A percentile compares a stretch with the other conserved stretches of the same genome.
Conservation (phyloP, 352 stramenopile species). For the Pythium chondricola region DNA sequence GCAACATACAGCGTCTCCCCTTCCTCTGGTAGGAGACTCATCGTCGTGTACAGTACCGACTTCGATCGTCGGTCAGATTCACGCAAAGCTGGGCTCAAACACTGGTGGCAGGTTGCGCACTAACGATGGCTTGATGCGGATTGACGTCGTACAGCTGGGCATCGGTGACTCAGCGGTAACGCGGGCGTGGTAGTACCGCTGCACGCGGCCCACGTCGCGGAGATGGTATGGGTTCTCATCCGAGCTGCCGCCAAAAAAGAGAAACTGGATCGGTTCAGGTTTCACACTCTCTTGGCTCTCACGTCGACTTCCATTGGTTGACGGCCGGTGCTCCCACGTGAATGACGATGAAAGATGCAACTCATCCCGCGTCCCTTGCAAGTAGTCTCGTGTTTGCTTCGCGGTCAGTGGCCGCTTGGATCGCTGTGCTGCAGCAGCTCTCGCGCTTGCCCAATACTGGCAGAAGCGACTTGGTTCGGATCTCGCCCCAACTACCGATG, state of each 20-base stretch:
- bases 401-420: constrained; percentile 11
- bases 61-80: constrained; percentile 3
- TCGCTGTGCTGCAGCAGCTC: no score
- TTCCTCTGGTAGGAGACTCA: no score
- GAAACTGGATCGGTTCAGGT: constrained; percentile 34
- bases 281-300: neutral
- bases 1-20: no score
- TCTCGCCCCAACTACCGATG: no score
- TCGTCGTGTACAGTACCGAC: no score
- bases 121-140: constrained; percentile 35
- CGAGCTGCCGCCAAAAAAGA: constrained; percentile 44
- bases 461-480: constrained; percentile 11
- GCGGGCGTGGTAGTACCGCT: constrained; percentile 11
- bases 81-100: constrained; percentile 30
- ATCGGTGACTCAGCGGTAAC: constrained; percentile 3
- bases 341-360: no score
- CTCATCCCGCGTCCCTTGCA: no score
- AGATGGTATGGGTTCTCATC: constrained; percentile 26
- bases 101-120: constrained; percentile 36
- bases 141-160: constrained; percentile 19
- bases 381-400: constrained; percentile 4
- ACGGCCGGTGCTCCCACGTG: no score
- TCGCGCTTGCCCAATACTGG: constrained; percentile 9
- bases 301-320: constrained; percentile 15
- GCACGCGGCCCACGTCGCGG: constrained; percentile 24